phyloP scores from a whole-genome alignment of 768 basidiomycete species.

The Boletus rex-veris region DNA sequence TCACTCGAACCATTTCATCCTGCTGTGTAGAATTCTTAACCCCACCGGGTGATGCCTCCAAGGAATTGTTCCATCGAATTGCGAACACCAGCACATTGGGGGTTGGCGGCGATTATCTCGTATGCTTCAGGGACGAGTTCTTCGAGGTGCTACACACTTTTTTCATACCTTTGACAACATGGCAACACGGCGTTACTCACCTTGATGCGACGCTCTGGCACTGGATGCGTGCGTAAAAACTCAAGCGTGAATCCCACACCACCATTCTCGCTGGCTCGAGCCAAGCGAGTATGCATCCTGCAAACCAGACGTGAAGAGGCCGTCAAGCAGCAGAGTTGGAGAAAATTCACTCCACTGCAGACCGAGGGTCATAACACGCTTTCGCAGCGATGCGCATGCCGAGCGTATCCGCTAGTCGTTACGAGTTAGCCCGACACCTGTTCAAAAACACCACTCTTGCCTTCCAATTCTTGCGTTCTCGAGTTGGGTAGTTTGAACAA shows the following conservation, averaged over 20 bases:
- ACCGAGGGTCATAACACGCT: constrained; percentile 84
- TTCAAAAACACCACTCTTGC: constrained; percentile 31
- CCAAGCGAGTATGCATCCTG: constrained; percentile 73
- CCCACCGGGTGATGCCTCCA: constrained; percentile 14
- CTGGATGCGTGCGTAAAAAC: constrained; percentile 82
- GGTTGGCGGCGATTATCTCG: constrained; percentile 49
- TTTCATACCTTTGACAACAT: background rate
- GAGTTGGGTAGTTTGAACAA: constrained; percentile 80
- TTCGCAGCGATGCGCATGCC: constrained; percentile 75
- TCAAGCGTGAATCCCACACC: constrained; percentile 36
- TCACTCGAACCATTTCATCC: background rate
- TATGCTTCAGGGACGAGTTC: constrained; percentile 57
- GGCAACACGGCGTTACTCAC: constrained; percentile 36
- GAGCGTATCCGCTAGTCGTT: constrained; percentile 70
- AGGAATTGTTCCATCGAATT: constrained; percentile 29
- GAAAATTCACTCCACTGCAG: constrained; percentile 57
- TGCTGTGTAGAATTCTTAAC: background rate
- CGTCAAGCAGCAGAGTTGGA: background rate
- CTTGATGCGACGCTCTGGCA: constrained; percentile 66
- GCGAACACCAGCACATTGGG: constrained; percentile 47
- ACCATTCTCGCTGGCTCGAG: constrained; percentile 45
- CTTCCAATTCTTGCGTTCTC: constrained; percentile 77
- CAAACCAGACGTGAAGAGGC: background rate
- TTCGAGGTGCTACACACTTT: constrained; percentile 43
- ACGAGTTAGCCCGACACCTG: background rate